A percentile compares a stretch with the other conserved stretches of the same genome.
phyloP scores from a whole-genome alignment of 2,329 filamentous ascomycete species.

The Nothopassalora personata region DNA sequence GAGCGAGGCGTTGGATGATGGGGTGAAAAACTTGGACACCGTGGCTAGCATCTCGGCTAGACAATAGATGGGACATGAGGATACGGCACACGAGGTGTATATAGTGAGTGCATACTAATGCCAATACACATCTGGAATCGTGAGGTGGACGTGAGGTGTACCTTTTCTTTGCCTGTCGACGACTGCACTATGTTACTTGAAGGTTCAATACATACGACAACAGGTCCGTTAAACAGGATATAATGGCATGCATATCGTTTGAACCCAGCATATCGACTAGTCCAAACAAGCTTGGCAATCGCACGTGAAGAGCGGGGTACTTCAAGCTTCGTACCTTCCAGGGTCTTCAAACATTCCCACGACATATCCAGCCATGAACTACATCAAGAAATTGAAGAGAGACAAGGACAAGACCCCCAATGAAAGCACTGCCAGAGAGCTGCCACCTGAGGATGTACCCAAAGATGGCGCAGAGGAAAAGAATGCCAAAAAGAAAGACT shows the following conservation, averaged over 20 bases:
- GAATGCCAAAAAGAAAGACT: conserved; percentile 2
- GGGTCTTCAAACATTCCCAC: too few relatives aligned
- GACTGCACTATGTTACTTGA: too few relatives aligned
- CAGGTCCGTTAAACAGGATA: too few relatives aligned
- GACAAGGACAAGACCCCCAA: neutral
- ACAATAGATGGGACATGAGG: neutral
- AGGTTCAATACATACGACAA: too few relatives aligned
- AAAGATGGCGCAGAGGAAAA: conserved; percentile 2
- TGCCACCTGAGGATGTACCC: conserved; percentile 1
- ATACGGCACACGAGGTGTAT: neutral
- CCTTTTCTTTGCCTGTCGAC: too few relatives aligned
- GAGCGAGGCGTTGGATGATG: neutral
- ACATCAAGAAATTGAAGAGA: conserved; percentile 9
- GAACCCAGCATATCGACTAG: too few relatives aligned
- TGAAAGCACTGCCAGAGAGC: neutral
- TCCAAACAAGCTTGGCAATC: too few relatives aligned
- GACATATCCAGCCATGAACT: conserved; percentile 4
- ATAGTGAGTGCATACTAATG: neutral
- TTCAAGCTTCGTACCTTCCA: too few relatives aligned
- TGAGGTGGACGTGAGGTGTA: too few relatives aligned
- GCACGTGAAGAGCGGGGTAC: too few relatives aligned
- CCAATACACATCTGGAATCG: too few relatives aligned
- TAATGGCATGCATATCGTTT: too few relatives aligned
- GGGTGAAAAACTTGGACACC: neutral
- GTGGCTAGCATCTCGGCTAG: neutral